A percentile compares a stretch with the other conserved stretches of the same genome.
Conservation (phyloP, 2,329 filamentous ascomycete species). For the Penicillium sp. region DNA sequence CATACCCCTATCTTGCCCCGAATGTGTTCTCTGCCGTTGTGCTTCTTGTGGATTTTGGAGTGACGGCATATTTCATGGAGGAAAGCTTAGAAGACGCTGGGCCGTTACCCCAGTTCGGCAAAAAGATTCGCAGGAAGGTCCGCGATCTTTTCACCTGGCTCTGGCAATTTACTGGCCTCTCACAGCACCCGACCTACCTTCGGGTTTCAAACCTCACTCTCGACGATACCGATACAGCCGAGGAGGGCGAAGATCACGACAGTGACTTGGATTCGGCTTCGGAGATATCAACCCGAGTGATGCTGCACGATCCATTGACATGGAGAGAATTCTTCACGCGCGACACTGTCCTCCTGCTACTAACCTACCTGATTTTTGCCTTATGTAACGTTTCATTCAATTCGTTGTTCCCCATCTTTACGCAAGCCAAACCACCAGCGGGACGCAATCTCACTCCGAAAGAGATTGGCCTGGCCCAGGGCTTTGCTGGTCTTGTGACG, state of each 20-base stretch:
- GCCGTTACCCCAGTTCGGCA: constrained; percentile 60
- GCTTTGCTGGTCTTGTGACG: constrained; percentile 79
- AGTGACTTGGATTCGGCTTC: constrained; percentile 48
- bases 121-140: constrained; percentile 59
- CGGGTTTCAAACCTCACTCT: constrained; percentile 36
- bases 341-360: constrained; percentile 77
- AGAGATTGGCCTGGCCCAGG: constrained; percentile 82
- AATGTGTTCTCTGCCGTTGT: constrained; percentile 77
- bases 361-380: constrained; percentile 90
- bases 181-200: constrained; percentile 61
- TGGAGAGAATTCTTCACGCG: constrained; percentile 68
- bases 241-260: constrained; percentile 38
- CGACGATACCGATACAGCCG: constrained; percentile 24
- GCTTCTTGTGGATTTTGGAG: constrained; percentile 68
- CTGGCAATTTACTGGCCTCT: constrained; percentile 66
- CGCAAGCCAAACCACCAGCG: constrained; percentile 70
- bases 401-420: constrained; percentile 91
- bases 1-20: constrained; percentile 80
- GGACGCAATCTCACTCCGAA: constrained; percentile 74
- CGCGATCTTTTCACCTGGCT: constrained; percentile 65
- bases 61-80: constrained; percentile 79
- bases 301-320: constrained; percentile 51
- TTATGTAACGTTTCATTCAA: constrained; percentile 94
- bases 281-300: constrained; percentile 37
- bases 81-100: constrained; percentile 76